A percentile compares a stretch with the other conserved stretches of the same genome.
phyloP scores from a whole-genome alignment of 2,329 filamentous ascomycete species.

The Dryadomyces quercus-mongolicae region DNA sequence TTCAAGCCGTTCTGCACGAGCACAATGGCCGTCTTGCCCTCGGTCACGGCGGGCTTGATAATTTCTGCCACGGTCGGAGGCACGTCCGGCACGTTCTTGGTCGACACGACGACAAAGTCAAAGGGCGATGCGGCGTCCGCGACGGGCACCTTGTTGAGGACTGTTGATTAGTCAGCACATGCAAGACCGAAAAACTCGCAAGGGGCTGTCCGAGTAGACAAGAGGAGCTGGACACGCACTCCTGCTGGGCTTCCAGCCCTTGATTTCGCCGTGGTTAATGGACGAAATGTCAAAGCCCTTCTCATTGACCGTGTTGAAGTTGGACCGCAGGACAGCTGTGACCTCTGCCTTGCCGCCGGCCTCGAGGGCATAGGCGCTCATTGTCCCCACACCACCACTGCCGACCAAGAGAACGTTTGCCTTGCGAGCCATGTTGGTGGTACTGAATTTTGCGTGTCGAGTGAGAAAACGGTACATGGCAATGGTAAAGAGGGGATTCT shows the following conservation, averaged over 20 bases:
- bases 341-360: slow-evolving; percentile 7
- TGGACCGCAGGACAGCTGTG: slow-evolving; percentile 10
- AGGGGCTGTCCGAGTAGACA: too few relatives aligned
- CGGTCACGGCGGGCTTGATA: slow-evolving; percentile 8
- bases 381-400: slow-evolving; percentile 8
- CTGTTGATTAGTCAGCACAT: neutral
- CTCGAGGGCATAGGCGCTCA: slow-evolving; percentile 8
- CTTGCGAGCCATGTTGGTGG: neutral
- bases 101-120: slow-evolving; percentile 9
- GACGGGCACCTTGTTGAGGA: slow-evolving; percentile 4
- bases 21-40: slow-evolving; percentile 6
- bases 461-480: too few relatives aligned
- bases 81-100: slow-evolving; percentile 9
- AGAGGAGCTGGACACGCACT: neutral
- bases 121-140: neutral
- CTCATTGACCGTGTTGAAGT: slow-evolving; percentile 7
- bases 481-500: too few relatives aligned
- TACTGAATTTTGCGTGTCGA: neutral
- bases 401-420: slow-evolving; percentile 8
- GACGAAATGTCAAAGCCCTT: slow-evolving; percentile 8
- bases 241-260: slow-evolving; percentile 2
- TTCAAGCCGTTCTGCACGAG: slow-evolving; percentile 11
- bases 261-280: slow-evolving; percentile 5
- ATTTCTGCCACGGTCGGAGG: slow-evolving; percentile 7
- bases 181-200: too few relatives aligned